A percentile compares a stretch with the other conserved stretches of the same genome.
Evolutionary conservation across 106 monocot genomes (phyloP).

Genomic region (Allium fistulosum): DNA sequence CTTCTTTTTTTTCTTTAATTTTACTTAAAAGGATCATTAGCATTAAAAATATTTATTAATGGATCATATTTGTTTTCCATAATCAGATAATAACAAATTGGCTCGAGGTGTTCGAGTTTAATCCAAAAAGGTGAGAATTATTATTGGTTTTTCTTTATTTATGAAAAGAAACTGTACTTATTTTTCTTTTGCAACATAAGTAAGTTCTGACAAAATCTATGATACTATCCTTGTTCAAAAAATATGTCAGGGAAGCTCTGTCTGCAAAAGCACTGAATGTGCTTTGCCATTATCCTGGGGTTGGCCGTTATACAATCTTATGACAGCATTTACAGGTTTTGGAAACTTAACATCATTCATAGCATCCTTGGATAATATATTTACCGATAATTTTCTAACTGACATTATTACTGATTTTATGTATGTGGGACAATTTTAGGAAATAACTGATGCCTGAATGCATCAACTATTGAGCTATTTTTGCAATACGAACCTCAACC

Average conservation of each 20-base stretch:
- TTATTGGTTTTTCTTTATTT: not conserved
- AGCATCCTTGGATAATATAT: too few species aligned
- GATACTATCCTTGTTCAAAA: too few species aligned
- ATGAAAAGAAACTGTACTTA: not conserved
- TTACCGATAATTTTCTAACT: too few species aligned
- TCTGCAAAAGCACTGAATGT: conserved; percentile 23
- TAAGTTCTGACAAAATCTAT: too few species aligned
- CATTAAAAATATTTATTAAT: not conserved
- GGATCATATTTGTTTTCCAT: not conserved
- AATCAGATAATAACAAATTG: conserved; percentile 43
- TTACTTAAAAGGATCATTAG: not conserved
- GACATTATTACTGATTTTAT: too few species aligned
- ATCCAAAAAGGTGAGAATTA: conserved; percentile 50
- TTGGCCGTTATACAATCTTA: conserved; percentile 58
- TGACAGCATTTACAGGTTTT: conserved; percentile 58
- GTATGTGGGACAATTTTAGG: conserved; percentile 22
- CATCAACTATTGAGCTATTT: conserved; percentile 59
- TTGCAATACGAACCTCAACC: conserved; percentile 81
- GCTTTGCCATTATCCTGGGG: conserved; percentile 26
- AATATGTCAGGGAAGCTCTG: conserved; percentile 19
- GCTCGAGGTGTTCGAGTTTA: conserved; percentile 78
- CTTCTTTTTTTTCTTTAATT: not conserved
- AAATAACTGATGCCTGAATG: conserved; percentile 80
- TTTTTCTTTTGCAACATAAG: not conserved
- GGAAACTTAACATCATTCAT: too few species aligned